Percentiles rank a stretch among this genome's conserved stretches.
phyloP scores from a whole-genome alignment of 2,329 filamentous ascomycete species.

The Calonectria henricotiae region DNA sequence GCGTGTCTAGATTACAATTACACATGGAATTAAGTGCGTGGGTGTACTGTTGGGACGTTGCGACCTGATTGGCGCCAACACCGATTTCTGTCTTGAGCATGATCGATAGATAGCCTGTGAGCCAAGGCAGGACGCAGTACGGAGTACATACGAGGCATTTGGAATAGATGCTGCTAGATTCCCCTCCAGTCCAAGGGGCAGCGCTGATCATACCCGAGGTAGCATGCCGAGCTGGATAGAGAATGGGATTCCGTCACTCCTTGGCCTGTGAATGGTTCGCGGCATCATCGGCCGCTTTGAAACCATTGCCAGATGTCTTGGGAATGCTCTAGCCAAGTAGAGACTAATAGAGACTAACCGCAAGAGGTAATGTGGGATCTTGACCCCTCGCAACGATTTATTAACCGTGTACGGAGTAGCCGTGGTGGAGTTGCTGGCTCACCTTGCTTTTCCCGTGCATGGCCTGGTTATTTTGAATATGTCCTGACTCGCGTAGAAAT shows the following conservation, averaged over 20 bases:
- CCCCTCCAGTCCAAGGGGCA: conserved; percentile 20
- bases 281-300: conserved; percentile 4
- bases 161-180: conserved; percentile 26
- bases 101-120: conserved; percentile 10
- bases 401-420: conserved; percentile 16
- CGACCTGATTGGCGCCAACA: conserved; percentile 11
- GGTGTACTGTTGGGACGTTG: conserved; percentile 6
- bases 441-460: conserved; percentile 30
- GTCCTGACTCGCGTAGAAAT: conserved; percentile 9
- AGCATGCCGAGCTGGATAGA: conserved; percentile 41
- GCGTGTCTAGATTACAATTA: conserved; percentile 5
- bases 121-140: not conserved
- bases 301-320: conserved; percentile 8
- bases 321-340: conserved; percentile 1
- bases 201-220: conserved; percentile 46
- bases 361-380: conserved; percentile 22
- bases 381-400: conserved; percentile 1
- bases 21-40: conserved; percentile 3
- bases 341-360: conserved; percentile 16
- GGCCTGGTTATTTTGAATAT: conserved; percentile 6
- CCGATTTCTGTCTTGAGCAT: not conserved
- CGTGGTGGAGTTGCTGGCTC: conserved; percentile 27
- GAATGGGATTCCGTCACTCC: conserved; percentile 24
- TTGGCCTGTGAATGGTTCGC: conserved; percentile 6
- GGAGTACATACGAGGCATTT: conserved; percentile 21